These are phyloP conservation scores for Boletus sp. DNA, from an alignment of 768 basidiomycete genomes.

Conservation along the genomic window DNA sequence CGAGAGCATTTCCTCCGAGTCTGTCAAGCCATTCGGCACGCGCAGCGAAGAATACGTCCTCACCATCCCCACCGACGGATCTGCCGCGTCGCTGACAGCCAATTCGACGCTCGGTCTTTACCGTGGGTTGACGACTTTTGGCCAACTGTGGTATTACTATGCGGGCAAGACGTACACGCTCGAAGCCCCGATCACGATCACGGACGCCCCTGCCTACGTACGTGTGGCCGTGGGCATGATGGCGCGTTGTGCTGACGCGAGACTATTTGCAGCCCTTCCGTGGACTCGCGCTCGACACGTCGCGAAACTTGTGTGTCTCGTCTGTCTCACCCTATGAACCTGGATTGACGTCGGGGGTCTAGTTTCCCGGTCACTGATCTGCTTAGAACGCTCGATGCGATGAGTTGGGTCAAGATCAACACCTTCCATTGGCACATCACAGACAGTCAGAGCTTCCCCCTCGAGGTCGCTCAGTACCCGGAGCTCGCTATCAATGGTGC, in stretches of 20 bases:
- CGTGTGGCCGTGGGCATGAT: not conserved
- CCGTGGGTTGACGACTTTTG: constrained; percentile 56
- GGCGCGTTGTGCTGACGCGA: not conserved
- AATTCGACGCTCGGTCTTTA: constrained; percentile 49
- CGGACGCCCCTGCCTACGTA: constrained; percentile 49
- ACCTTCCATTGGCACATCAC: constrained; percentile 84
- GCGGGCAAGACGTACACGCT: constrained; percentile 36
- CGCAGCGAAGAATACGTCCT: constrained; percentile 48
- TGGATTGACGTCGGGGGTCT: not conserved
- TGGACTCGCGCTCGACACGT: constrained; percentile 45
- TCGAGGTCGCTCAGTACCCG: constrained; percentile 59
- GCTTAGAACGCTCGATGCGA: constrained; percentile 47
- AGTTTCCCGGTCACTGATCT: constrained; percentile 42
- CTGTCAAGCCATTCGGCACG: constrained; percentile 32
- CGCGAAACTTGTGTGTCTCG: constrained; percentile 40
- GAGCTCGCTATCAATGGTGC: constrained; percentile 64
- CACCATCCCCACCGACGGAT: constrained; percentile 36
- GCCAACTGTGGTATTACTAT: constrained; percentile 49
- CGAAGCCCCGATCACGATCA: constrained; percentile 40
- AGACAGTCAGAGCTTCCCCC: constrained; percentile 80
- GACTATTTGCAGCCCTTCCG: constrained; percentile 31
- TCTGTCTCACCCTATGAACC: not conserved
- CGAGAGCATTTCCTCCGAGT: constrained; percentile 36
- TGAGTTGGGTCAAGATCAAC: constrained; percentile 59
- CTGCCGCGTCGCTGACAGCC: constrained; percentile 38